phyloP scores from a whole-genome alignment of 148 eudicot genomes.

The Chenopodium formosanum region DNA sequence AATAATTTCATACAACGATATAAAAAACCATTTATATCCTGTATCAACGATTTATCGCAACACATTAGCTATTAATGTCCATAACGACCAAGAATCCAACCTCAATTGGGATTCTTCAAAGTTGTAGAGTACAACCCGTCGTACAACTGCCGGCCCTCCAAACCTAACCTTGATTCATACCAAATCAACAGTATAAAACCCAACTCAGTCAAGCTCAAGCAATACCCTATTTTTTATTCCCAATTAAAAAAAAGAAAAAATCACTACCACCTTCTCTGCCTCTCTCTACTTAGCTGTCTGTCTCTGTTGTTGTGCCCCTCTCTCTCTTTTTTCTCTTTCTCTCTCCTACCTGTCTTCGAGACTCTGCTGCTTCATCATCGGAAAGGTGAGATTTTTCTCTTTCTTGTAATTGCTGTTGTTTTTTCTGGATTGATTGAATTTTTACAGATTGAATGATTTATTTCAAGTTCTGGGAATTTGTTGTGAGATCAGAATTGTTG shows the following conservation, averaged over 20 bases:
- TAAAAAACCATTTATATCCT: too few relatives aligned
- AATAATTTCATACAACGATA: too few relatives aligned
- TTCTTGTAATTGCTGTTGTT: neutral
- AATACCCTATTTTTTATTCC: neutral
- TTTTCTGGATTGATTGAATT: slow-evolving; percentile 1
- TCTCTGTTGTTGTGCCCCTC: neutral
- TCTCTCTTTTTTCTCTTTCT: slow-evolving; percentile 13
- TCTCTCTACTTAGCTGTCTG: slow-evolving; percentile 19
- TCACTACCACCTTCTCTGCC: neutral
- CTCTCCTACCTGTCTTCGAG: slow-evolving; percentile 10
- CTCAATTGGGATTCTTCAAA: neutral
- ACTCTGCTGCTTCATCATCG: slow-evolving; percentile 10
- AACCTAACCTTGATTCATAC: too few relatives aligned
- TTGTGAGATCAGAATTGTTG: slow-evolving; percentile 10
- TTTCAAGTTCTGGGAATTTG: neutral
- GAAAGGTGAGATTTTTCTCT: slow-evolving; percentile 11
- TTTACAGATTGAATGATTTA: neutral
- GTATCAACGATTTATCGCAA: too few relatives aligned
- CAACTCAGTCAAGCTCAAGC: slow-evolving; percentile 7
- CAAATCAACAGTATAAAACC: neutral
- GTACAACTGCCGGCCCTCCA: neutral
- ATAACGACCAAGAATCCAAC: too few relatives aligned
- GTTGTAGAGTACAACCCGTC: neutral
- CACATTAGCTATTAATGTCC: too few relatives aligned
- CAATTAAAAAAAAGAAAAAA: neutral